These are phyloP conservation scores for Halophytophthora batemanensis DNA, from an alignment of 352 stramenopile genomes.

Conservation along the genomic window DNA sequence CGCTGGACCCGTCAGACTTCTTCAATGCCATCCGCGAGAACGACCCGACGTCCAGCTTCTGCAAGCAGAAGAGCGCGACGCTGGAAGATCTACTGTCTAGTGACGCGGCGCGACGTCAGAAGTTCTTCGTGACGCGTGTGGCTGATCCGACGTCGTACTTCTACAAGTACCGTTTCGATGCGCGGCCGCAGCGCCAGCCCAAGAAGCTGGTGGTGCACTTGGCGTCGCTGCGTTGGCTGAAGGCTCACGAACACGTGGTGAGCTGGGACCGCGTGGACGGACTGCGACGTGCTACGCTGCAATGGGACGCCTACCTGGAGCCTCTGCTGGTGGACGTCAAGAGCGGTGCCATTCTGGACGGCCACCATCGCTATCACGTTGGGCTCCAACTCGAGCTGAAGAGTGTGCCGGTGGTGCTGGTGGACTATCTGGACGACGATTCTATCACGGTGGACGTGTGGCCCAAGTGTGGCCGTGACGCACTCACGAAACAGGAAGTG, in stretches of 20 bases:
- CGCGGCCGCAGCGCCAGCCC: conserved; percentile 56
- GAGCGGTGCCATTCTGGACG: conserved; percentile 79
- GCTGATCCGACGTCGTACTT: conserved; percentile 88
- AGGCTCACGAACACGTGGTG: conserved; percentile 82
- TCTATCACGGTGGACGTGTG: conserved; percentile 85
- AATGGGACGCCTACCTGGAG: conserved; percentile 83
- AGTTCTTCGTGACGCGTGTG: conserved; percentile 83
- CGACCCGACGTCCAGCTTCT: conserved; percentile 81
- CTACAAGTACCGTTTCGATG: conserved; percentile 88
- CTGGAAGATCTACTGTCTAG: conserved; percentile 78
- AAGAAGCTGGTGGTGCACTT: conserved; percentile 60
- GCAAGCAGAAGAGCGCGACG: conserved; percentile 62
- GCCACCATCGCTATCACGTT: conserved; percentile 83
- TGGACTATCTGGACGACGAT: conserved; percentile 82
- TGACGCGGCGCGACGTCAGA: conserved; percentile 53
- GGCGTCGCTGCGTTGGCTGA: conserved; percentile 67
- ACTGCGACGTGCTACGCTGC: conserved; percentile 66
- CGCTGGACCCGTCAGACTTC: conserved; percentile 59
- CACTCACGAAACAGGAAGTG: conserved; percentile 79
- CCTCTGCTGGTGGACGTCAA: conserved; percentile 70
- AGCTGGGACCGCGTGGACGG: conserved; percentile 84
- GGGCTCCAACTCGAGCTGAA: conserved; percentile 63
- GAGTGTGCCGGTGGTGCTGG: conserved; percentile 72
- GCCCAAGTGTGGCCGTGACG: conserved; percentile 80
- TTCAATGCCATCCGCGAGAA: conserved; percentile 84